Evolutionary conservation across 2,329 filamentous ascomycete species (phyloP), one percentile per base, ranked within the genome.

Genomic region (Ascochyta fabae): DNA sequence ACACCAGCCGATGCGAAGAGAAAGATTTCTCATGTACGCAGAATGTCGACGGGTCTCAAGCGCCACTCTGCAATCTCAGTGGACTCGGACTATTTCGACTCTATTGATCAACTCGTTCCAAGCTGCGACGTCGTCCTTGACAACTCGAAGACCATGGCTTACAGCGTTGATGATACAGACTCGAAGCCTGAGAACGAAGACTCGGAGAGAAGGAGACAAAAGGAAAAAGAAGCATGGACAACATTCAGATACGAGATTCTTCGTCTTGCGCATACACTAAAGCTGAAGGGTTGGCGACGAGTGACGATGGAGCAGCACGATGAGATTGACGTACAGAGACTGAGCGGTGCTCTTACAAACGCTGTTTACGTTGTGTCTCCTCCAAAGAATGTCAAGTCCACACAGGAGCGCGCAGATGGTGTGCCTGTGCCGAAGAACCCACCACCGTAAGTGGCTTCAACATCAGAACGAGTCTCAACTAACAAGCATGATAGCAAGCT

Each of bases 311-410:
- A 91, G 10, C 80, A 81, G 60, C 90, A 89, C 61, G 84, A 86
- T 46, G 81, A 80, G 34, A 87, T 95, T 60, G 83, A 83, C 2
- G 88, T 95, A 6, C 84, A 90, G 75, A 84, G 91, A 45, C 80
- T 96, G 26, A 97, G 94, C 73, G 95, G 95, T 58, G 95, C 95
- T 8, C 78, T 99, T 64, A 99, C 95, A 19, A 99, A 99, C 72
- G 92, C 94, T 10, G 93, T 99, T 33, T 99, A 98, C 71, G 92
- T 96, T 46, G 92, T 98, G 22, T 89, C 87, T 1, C 93, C 94
- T 1, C 93, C 94, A 0, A 79, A 84, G 35, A 81, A 89, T 33
- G 64, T 92, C 10, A 77, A 80, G 31, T 52, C 64, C 7, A 64
- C 65, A 35, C 67, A 74, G 29, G 77, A 80, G 58, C 68, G 70